Evolutionary conservation across 257 asterid genomes (phyloP), one percentile per base, ranked within the genome.

Genomic region (Oldenlandia corymbosa): DNA sequence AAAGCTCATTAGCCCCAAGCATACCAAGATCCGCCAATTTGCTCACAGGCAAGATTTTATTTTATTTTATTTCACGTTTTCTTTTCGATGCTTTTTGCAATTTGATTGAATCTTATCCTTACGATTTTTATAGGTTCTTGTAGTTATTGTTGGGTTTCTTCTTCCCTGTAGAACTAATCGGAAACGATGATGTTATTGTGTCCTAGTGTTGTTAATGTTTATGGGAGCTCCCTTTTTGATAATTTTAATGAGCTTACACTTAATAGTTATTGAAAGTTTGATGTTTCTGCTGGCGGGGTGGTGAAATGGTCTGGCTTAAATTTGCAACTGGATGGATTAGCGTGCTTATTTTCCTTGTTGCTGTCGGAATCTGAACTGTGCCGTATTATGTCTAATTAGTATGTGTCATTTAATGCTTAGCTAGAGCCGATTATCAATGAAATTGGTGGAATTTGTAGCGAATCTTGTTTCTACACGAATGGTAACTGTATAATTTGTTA

Each of bases 21-120:
- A 68, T 58, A 88, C 86, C 9, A 85, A 60, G 87, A 71, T 81
- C 75, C 91, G 85, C 20, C 80, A 77, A 57, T 84, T 88, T 58
- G 82, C 79, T 75, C 85, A 81, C 16, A 74, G 95, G 97, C 51
- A 41, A 83, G 73, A 13, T 11, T 58, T 60, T 34, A 34, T 9
- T 3, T 37, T 23, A 62, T 58, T 34, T 32, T 18, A 24, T 41
- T 23, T 69, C 37, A 48, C 9, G 1, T 58, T 1, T 32, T 34
- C 9, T 52, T 60, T 17, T 8, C 11, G 20, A 21, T 46, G 28
- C 21, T 11, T 63, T 11, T 5, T 10, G 26, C 24, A 5, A 47
- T n/a, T 47, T 18, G 7, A 17, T 17, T 45, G 21, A 9, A 45
- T 17, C 1, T 45, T 45, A 45, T 1, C 8, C 21, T 4, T 1